phyloP scores from a whole-genome alignment of 176 grass and related monocot genomes.

The Chloris gayana region DNA sequence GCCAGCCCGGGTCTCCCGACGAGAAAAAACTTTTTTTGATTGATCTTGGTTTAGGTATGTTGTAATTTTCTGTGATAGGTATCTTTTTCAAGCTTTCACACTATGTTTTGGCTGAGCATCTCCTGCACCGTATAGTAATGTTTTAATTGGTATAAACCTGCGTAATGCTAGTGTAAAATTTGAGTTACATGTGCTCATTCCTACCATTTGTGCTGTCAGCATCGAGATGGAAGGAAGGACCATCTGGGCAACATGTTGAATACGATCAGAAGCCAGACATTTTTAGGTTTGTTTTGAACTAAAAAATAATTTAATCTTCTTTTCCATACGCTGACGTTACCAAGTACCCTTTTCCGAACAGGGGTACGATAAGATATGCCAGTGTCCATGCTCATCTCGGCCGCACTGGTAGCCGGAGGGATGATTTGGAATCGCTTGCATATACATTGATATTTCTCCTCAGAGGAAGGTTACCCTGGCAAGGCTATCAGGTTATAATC shows the following conservation, averaged over 20 bases:
- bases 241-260: slow-evolving; percentile 89
- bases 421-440: slow-evolving; percentile 93
- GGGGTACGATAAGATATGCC: slow-evolving; percentile 98
- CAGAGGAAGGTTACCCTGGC: slow-evolving; percentile 97
- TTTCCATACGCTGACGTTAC: slow-evolving; percentile 20
- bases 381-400: slow-evolving; percentile 99
- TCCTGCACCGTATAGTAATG: slow-evolving; percentile 2
- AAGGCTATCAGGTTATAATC: slow-evolving; percentile 78
- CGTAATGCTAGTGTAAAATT: slow-evolving; percentile 6
- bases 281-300: slow-evolving; percentile 70
- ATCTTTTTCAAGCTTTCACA: slow-evolving; percentile 13
- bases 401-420: slow-evolving; percentile 94
- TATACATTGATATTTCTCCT: slow-evolving; percentile 97
- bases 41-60: slow-evolving; percentile 96
- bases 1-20: slow-evolving; percentile 91
- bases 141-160: slow-evolving; percentile 2
- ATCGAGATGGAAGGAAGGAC: slow-evolving; percentile 91
- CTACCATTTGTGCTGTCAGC: slow-evolving; percentile 53
- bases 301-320: slow-evolving; percentile 31
- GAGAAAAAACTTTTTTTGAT: slow-evolving; percentile 98
- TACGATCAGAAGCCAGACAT: slow-evolving; percentile 98
- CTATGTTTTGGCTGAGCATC: slow-evolving; percentile 10
- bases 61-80: slow-evolving; percentile 24
- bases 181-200: slow-evolving; percentile 20
- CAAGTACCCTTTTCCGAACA: slow-evolving; percentile 26